Percentiles rank a stretch among this genome's conserved stretches.
Evolutionary conservation across 129 eudicot species (phyloP).

Genomic region (Mikania micrantha): DNA sequence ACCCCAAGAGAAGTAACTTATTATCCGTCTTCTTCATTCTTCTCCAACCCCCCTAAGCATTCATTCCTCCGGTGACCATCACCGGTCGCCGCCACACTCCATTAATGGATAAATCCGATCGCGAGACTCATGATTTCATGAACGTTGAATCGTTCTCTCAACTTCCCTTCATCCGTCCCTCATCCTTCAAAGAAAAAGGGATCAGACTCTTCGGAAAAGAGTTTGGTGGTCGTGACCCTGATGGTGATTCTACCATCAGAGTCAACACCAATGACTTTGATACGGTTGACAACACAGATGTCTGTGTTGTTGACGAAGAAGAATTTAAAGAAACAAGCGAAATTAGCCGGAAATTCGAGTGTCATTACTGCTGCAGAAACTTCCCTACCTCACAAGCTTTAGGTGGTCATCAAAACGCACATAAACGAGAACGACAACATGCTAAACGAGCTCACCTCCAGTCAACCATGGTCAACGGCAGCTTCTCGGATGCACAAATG

Average conservation of each 20-base stretch:
- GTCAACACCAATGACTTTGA: too few species aligned
- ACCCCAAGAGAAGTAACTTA: slow-evolving; percentile 3
- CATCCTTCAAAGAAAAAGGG: slow-evolving; percentile 44
- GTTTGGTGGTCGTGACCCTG: slow-evolving; percentile 26
- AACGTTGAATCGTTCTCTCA: slow-evolving; percentile 97
- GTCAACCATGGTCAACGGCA: slow-evolving; percentile 48
- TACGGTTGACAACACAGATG: too few species aligned
- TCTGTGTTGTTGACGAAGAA: too few species aligned
- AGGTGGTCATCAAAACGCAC: slow-evolving; percentile 99
- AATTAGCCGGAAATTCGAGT: slow-evolving; percentile 70
- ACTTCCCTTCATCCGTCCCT: slow-evolving; percentile 89
- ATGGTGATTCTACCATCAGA: too few species aligned
- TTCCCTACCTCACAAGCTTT: slow-evolving; percentile 98
- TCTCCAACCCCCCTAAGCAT: neutral
- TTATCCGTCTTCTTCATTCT: neutral
- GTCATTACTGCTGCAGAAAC: slow-evolving; percentile 94
- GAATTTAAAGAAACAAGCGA: slow-evolving; percentile 31
- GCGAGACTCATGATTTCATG: slow-evolving; percentile 86
- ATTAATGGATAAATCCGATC: slow-evolving; percentile 62
- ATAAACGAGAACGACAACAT: slow-evolving; percentile 91
- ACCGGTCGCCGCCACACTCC: neutral
- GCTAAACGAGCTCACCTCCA: slow-evolving; percentile 93
- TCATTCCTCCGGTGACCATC: neutral
- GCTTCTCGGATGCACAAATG: slow-evolving; percentile 43
- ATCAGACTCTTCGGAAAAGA: slow-evolving; percentile 93